Base-by-base conservation (phyloP, 139 green algal species). In the Chlamydomonas sp. region DNA sequence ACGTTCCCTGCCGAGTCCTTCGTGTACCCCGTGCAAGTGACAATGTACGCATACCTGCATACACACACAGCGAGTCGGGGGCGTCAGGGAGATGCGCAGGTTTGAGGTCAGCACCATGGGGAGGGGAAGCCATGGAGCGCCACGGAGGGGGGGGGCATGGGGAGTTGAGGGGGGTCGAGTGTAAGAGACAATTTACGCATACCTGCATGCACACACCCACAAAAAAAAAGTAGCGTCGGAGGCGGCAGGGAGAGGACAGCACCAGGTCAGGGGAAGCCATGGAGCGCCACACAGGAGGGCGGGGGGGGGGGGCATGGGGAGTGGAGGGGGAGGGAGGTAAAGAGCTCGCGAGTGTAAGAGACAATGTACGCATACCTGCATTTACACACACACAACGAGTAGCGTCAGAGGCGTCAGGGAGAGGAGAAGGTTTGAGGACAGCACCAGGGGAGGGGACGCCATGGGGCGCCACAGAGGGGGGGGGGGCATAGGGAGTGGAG, bases 41-140 rank as follows among this genome's bases (percentile, higher is more conserved):
- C 88, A 47, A 83, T 79, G 84, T 92, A 94, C 2, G 89, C 93
- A 79, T 97, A 98, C 73, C 88, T 93, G 74, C 48, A 49, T 3
- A 35, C 68, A 16, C 13, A 16, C 43, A 54, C 13, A 54, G 43
- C 13, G 43, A 26, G 43, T 54, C 13, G 16, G 43, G 43, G 13
- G 13, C n/a, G n/a, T n/a, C n/a, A n/a, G n/a, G n/a, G n/a, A n/a
- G n/a, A n/a, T n/a, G n/a, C n/a, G n/a, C n/a, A n/a, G 43, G 43
- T 54, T 54, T 54, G 22, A 64, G 6, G 43, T 58, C 5, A 24
- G n/a, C n/a, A n/a, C n/a, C n/a, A n/a, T n/a, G n/a, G n/a, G n/a
- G n/a, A 5, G 2, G 8, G 5, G 6, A 65, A 39, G 35, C 34
- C 8, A 10, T 20, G 16, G 20, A 26, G 20, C n/a, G 16, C 5